A percentile compares a stretch with the other conserved stretches of the same genome.
Evolutionary conservation across 495 filamentous ascomycete genomes (phyloP).

Genomic region (Xylaria telfairii): DNA sequence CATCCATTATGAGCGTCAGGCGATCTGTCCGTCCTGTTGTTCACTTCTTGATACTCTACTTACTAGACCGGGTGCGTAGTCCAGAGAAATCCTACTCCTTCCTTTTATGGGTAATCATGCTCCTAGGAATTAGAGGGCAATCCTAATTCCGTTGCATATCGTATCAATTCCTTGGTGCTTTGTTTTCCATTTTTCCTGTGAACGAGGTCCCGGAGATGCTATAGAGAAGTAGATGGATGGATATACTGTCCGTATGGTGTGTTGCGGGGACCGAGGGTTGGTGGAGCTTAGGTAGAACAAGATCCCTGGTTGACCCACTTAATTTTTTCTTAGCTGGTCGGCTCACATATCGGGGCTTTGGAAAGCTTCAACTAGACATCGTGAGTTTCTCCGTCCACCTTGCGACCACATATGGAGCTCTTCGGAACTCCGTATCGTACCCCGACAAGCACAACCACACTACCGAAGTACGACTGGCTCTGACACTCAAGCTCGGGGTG

Average conservation of each 20-base stretch:
- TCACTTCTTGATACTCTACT: not conserved
- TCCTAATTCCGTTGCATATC: not conserved
- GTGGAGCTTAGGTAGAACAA: not conserved
- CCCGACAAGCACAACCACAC: not conserved
- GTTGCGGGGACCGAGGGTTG: not conserved
- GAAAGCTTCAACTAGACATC: slow-evolving; percentile 11
- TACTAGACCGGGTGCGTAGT: not conserved
- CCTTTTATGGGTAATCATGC: not conserved
- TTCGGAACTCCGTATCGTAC: not conserved
- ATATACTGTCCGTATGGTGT: no score
- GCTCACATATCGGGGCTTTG: not conserved
- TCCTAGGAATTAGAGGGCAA: not conserved
- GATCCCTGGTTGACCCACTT: slow-evolving; percentile 10
- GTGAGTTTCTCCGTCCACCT: slow-evolving; percentile 10
- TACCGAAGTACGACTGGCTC: not conserved
- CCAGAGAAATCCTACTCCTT: not conserved
- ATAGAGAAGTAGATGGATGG: not conserved
- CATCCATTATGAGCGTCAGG: not conserved
- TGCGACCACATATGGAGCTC: slow-evolving; percentile 13
- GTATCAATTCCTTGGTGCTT: not conserved
- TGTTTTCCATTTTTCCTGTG: not conserved
- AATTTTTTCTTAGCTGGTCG: slow-evolving; percentile 10
- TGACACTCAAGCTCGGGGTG: not conserved
- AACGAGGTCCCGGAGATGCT: not conserved
- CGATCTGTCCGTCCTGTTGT: not conserved